Evolutionary conservation across 257 asterid species (phyloP).

Genomic region (Striga asiatica): DNA sequence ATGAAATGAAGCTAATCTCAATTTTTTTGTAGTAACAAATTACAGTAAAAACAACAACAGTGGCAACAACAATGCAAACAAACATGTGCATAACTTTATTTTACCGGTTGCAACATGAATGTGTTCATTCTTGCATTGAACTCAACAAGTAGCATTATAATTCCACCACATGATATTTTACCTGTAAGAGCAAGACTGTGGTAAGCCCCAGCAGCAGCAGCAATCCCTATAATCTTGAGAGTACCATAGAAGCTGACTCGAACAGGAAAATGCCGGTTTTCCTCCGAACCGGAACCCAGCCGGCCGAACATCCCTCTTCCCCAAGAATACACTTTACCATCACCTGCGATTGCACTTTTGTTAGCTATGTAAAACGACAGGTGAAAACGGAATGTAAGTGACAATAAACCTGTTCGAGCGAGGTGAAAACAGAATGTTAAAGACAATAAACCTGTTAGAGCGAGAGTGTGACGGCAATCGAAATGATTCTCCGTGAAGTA

Average conservation of each 20-base stretch:
- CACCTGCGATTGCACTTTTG: slow-evolving; percentile 28
- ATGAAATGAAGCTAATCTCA: too few relatives aligned
- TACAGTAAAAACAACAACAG: too few relatives aligned
- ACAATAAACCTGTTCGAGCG: slow-evolving; percentile 54
- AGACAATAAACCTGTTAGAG: slow-evolving; percentile 57
- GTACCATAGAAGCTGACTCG: slow-evolving; percentile 44
- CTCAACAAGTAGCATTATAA: neutral
- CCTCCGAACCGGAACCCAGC: slow-evolving; percentile 72
- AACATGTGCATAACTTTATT: too few relatives aligned
- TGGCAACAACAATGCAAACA: too few relatives aligned
- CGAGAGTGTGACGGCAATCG: slow-evolving; percentile 67
- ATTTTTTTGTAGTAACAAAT: neutral
- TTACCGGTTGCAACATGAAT: too few relatives aligned
- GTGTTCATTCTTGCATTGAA: too few relatives aligned
- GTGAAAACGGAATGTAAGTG: neutral
- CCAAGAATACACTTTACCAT: slow-evolving; percentile 83
- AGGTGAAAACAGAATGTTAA: slow-evolving; percentile 18
- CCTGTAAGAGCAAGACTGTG: slow-evolving; percentile 95
- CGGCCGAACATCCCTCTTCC: slow-evolving; percentile 93
- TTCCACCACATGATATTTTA: slow-evolving; percentile 15
- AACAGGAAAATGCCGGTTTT: slow-evolving; percentile 43
- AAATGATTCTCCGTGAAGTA: slow-evolving; percentile 38
- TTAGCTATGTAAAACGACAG: neutral
- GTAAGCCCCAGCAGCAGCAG: slow-evolving; percentile 91
- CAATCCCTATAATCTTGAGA: slow-evolving; percentile 56